Percentiles rank a stretch among this genome's conserved stretches.
phyloP scores from a whole-genome alignment of 306 rosid genomes.

The Cucumis melo region DNA sequence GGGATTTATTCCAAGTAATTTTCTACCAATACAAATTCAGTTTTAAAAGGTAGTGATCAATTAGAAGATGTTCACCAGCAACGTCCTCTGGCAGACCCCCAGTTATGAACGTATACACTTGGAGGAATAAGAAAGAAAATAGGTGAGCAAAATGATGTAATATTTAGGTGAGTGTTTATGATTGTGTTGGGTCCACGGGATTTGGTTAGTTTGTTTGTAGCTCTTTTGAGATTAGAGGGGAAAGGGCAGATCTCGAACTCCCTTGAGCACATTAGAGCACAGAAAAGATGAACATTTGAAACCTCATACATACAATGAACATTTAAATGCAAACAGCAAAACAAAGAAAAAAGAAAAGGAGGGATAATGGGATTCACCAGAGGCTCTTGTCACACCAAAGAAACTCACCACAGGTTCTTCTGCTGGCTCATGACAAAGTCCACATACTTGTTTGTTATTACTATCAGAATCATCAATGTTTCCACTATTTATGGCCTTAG shows the following conservation, averaged over 20 bases:
- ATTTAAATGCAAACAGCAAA: background rate
- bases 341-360: background rate
- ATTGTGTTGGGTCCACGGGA: too few relatives aligned
- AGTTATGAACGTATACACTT: too few relatives aligned
- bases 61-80: background rate
- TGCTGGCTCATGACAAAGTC: slow-evolving; percentile 59
- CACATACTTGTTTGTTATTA: slow-evolving; percentile 43
- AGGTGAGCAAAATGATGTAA: too few relatives aligned
- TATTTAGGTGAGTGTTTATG: too few relatives aligned
- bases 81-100: background rate
- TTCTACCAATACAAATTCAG: background rate
- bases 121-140: too few relatives aligned
- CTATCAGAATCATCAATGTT: slow-evolving; percentile 11
- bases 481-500: slow-evolving; percentile 35
- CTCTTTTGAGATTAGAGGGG: too few relatives aligned
- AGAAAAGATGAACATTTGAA: background rate
- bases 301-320: background rate
- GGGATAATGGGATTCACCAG: slow-evolving; percentile 17
- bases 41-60: background rate
- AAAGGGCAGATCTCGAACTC: too few relatives aligned
- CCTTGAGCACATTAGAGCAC: background rate
- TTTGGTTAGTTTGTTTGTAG: too few relatives aligned
- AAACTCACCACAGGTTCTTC: slow-evolving; percentile 63
- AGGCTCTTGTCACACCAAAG: background rate
- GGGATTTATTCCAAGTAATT: background rate